phyloP scores from a whole-genome alignment of 768 basidiomycete species.

The Serendipita vermifera region DNA sequence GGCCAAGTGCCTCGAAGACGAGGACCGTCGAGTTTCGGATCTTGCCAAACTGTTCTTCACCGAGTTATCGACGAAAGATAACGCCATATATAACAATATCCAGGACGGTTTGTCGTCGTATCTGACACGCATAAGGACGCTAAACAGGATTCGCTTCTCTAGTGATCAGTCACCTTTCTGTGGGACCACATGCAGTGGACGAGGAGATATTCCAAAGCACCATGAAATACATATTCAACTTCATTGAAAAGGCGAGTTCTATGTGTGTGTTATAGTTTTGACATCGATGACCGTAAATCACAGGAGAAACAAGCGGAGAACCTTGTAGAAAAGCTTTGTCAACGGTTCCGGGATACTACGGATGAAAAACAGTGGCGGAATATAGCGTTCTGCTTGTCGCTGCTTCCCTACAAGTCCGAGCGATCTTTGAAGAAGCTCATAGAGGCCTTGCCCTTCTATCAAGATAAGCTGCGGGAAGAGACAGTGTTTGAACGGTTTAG shows the following conservation, averaged over 20 bases:
- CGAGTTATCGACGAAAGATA: constrained; percentile 92
- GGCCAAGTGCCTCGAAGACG: constrained; percentile 98
- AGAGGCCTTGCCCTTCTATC: constrained; percentile 82
- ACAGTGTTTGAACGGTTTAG: constrained; percentile 67
- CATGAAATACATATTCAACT: constrained; percentile 88
- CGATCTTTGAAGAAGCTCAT: constrained; percentile 92
- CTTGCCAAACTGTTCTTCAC: constrained; percentile 97
- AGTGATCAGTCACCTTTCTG: constrained; percentile 93
- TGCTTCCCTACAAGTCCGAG: constrained; percentile 95
- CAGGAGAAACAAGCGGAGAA: constrained; percentile 97
- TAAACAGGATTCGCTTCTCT: not conserved
- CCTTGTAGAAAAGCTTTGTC: constrained; percentile 95
- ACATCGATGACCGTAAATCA: not conserved
- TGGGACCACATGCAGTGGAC: constrained; percentile 81
- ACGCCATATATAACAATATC: constrained; percentile 97
- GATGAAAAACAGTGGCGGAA: constrained; percentile 95
- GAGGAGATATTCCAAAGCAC: constrained; percentile 88
- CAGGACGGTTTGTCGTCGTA: constrained; percentile 59
- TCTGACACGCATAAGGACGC: not conserved
- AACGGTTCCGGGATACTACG: constrained; percentile 78
- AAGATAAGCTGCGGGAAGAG: constrained; percentile 89
- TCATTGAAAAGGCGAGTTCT: constrained; percentile 84
- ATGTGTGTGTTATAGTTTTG: not conserved
- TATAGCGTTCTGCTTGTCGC: constrained; percentile 86
- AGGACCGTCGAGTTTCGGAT: constrained; percentile 74